A percentile compares a stretch with the other conserved stretches of the same genome.
These are phyloP conservation scores for Kwoniella europaea DNA, from an alignment of 768 basidiomycete genomes.

Conservation along the genomic window DNA sequence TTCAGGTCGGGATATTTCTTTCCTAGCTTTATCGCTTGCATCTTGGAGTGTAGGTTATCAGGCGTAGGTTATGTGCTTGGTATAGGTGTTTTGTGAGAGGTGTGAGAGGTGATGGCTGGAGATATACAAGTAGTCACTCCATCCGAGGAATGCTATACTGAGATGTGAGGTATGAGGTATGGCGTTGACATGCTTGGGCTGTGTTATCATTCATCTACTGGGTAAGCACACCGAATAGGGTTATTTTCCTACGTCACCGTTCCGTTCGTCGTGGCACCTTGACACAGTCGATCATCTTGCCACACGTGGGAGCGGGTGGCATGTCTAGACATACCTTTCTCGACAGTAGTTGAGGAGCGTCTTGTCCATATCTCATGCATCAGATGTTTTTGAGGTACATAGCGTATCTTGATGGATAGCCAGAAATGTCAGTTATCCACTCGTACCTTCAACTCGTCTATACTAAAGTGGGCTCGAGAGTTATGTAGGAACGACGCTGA, in stretches of 20 bases:
- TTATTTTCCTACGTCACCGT: constrained; percentile 12
- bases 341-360: not conserved
- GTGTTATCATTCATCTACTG: not conserved
- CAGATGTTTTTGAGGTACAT: too few relatives aligned
- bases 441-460: too few relatives aligned
- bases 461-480: not conserved
- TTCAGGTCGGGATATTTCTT: constrained; percentile 91
- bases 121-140: not conserved
- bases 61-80: not conserved
- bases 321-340: not conserved
- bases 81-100: not conserved
- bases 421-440: too few relatives aligned
- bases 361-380: not conserved
- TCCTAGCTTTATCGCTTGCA: constrained; percentile 71
- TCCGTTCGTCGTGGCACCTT: constrained; percentile 9
- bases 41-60: constrained; percentile 20
- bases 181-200: not conserved
- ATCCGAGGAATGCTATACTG: not conserved
- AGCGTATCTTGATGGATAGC: too few relatives aligned
- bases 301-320: constrained; percentile 8
- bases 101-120: not conserved
- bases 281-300: constrained; percentile 4
- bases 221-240: constrained; percentile 1
- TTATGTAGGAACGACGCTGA: not conserved
- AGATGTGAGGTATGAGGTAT: not conserved